A percentile compares a stretch with the other conserved stretches of the same genome.
These are phyloP conservation scores for Sarocladium kiliense DNA, from an alignment of 2,329 filamentous ascomycete species.

Conservation along the genomic window DNA sequence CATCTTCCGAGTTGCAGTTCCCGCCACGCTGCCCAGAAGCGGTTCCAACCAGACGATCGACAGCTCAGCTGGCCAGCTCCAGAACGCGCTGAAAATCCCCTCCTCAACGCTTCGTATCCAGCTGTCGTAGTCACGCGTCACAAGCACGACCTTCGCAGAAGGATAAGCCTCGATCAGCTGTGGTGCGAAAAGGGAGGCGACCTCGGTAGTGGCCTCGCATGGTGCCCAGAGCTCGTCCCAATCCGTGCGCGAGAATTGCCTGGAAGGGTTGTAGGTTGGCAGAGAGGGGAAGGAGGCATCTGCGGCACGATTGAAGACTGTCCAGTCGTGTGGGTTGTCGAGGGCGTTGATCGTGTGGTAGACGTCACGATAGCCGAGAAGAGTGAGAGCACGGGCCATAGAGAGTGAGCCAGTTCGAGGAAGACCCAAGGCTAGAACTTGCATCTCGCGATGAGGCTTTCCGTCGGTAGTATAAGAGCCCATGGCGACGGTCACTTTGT, in stretches of 20 bases:
- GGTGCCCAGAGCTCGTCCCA: slow-evolving; percentile 26
- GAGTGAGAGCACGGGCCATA: slow-evolving; percentile 24
- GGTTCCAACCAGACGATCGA: slow-evolving; percentile 20
- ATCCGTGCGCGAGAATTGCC: slow-evolving; percentile 19
- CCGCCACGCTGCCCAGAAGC: slow-evolving; percentile 25
- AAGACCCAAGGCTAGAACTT: slow-evolving; percentile 24
- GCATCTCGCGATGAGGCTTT: slow-evolving; percentile 7
- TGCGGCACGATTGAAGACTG: slow-evolving; percentile 19
- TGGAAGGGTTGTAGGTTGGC: slow-evolving; percentile 17
- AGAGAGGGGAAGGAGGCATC: slow-evolving; percentile 24
- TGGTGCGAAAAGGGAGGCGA: slow-evolving; percentile 21
- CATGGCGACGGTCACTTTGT: too few relatives aligned
- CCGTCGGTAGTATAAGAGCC: background rate
- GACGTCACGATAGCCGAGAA: slow-evolving; percentile 27
- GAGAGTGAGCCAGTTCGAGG: slow-evolving; percentile 27
- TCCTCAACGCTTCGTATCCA: slow-evolving; percentile 28
- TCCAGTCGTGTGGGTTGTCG: slow-evolving; percentile 19
- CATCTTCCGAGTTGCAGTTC: slow-evolving; percentile 17
- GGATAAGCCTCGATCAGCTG: slow-evolving; percentile 25
- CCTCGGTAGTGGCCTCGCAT: slow-evolving; percentile 25
- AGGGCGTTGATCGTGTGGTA: slow-evolving; percentile 21
- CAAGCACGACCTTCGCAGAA: slow-evolving; percentile 27
- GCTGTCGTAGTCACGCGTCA: slow-evolving; percentile 23
- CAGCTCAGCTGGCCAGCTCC: slow-evolving; percentile 14
- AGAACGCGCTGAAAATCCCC: slow-evolving; percentile 20